Evolutionary conservation across 2,329 filamentous ascomycete species (phyloP).

Genomic region (Amauroascus verrucosus): DNA sequence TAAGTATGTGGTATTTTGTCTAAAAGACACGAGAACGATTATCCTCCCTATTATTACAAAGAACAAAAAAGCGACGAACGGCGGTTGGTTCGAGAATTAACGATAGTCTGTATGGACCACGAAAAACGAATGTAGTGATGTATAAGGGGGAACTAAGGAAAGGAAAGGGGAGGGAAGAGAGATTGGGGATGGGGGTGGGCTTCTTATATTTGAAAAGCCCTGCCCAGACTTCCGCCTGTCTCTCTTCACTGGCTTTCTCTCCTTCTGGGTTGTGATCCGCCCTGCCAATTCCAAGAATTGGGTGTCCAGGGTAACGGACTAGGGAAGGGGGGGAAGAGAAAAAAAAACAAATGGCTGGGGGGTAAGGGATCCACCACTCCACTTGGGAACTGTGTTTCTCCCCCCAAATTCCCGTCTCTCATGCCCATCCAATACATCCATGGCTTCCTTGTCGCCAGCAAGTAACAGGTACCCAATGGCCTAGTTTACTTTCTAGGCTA

Average conservation of each 20-base stretch:
- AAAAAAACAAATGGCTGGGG: background rate
- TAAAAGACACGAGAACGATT: conserved; percentile 10
- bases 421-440: background rate
- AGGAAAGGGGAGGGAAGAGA: background rate
- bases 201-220: conserved; percentile 7
- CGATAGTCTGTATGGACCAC: conserved; percentile 11
- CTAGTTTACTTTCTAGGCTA: background rate
- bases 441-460: too few species aligned
- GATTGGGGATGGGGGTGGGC: conserved; percentile 2
- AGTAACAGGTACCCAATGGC: too few species aligned
- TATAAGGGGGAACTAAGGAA: conserved; percentile 6
- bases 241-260: background rate
- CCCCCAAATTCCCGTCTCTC: conserved; percentile 5
- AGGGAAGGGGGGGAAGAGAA: background rate
- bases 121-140: conserved; percentile 16
- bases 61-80: background rate
- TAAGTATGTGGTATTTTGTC: conserved; percentile 3
- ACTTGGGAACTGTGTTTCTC: background rate
- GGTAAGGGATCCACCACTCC: background rate
- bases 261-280: background rate
- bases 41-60: conserved; percentile 9
- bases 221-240: background rate
- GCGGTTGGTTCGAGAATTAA: conserved; percentile 8
- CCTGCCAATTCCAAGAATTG: conserved; percentile 4
- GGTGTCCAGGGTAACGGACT: conserved; percentile 3